Conservation (phyloP, 2,329 filamentous ascomycete genomes). For the Zasmidium citrigriseum region DNA sequence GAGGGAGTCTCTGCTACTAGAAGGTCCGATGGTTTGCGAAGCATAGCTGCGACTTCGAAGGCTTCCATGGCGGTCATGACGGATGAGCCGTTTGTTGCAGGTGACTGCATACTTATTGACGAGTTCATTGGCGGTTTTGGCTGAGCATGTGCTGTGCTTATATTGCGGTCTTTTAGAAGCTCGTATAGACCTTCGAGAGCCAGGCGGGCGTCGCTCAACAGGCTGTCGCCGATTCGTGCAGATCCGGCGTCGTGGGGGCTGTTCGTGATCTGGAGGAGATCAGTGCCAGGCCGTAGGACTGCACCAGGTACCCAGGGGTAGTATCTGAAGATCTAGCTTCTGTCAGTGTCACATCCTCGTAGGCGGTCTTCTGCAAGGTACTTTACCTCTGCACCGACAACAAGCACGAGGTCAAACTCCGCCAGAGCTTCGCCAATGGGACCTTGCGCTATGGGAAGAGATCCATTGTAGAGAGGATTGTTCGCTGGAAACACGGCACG, state of each 20-base stretch:
- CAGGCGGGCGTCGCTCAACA: not conserved
- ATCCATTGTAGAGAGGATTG: not conserved
- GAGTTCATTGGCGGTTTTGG: not conserved
- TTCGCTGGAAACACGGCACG: not conserved
- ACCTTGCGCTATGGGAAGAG: not conserved
- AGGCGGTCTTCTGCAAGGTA: too few relatives aligned
- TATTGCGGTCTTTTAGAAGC: not conserved
- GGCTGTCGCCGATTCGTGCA: conserved; percentile 3
- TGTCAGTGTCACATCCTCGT: too few relatives aligned
- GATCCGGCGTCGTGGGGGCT: not conserved
- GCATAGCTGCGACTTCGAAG: not conserved
- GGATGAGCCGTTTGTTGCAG: not conserved
- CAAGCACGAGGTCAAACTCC: conserved; percentile 2
- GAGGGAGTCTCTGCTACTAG: not conserved
- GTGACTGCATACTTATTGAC: not conserved
- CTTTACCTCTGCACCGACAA: conserved; percentile 1
- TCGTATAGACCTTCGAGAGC: not conserved
- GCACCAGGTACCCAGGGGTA: conserved; percentile 1
- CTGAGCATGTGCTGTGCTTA: not conserved
- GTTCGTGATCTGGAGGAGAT: conserved; percentile 1
- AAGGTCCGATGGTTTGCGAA: not conserved
- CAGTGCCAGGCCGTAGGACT: not conserved
- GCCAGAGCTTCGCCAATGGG: not conserved
- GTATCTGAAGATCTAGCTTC: not conserved
- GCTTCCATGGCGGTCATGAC: not conserved